A percentile compares a stretch with the other conserved stretches of the same genome.
Conservation (phyloP, 306 rosid genomes). For the Sphenostylis stenocarpa region DNA sequence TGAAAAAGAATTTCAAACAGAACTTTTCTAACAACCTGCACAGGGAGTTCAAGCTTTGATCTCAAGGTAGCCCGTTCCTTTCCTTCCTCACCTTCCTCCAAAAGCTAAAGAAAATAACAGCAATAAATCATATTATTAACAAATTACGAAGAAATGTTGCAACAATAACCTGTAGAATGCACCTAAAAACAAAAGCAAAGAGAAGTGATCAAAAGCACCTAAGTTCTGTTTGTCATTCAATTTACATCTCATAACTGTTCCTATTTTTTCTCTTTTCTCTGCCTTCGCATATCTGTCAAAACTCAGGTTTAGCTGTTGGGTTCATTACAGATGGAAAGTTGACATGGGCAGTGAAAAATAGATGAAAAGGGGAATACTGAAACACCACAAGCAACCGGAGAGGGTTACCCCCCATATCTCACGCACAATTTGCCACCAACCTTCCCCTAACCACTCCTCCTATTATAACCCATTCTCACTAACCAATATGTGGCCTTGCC, state of each 20-base stretch:
- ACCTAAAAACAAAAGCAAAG: slow-evolving; percentile 6
- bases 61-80: slow-evolving; percentile 83
- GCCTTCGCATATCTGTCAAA: not conserved
- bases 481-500: not conserved
- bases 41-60: slow-evolving; percentile 98
- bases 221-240: not conserved
- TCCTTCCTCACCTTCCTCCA: slow-evolving; percentile 98
- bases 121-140: slow-evolving; percentile 20
- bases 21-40: slow-evolving; percentile 69
- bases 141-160: slow-evolving; percentile 21
- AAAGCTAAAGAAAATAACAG: slow-evolving; percentile 52
- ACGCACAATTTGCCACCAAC: not conserved
- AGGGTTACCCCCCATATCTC: not conserved
- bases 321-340: not conserved
- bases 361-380: not conserved
- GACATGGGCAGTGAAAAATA: not conserved
- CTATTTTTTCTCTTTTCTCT: not conserved
- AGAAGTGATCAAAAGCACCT: not conserved
- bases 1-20: not conserved
- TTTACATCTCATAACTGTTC: not conserved
- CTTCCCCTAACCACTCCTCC: not conserved
- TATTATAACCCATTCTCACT: not conserved
- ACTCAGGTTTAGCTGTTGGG: not conserved
- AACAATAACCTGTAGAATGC: slow-evolving; percentile 1
- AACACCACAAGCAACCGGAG: not conserved